These are phyloP conservation scores for Globisporangium recalcitrans DNA, from an alignment of 352 stramenopile genomes.

Conservation along the genomic window DNA sequence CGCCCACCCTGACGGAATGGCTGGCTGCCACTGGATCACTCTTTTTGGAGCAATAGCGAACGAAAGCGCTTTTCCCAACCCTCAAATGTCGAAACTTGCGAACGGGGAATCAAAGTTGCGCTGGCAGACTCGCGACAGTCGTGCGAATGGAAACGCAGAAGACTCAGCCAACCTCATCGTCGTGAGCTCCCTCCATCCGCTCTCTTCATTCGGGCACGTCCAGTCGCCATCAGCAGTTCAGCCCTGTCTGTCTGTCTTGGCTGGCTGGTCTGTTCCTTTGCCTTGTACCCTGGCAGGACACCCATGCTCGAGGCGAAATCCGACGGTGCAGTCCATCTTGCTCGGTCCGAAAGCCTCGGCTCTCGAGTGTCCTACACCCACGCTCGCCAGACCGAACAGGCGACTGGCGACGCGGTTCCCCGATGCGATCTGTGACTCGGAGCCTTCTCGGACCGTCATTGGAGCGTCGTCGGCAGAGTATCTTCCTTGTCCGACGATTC, in stretches of 20 bases:
- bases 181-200: neutral
- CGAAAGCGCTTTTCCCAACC: neutral
- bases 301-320: neutral
- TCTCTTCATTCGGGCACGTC: neutral
- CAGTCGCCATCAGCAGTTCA: neutral
- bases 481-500: neutral
- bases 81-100: neutral
- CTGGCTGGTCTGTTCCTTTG: neutral
- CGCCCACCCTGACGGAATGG: too few relatives aligned
- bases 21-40: neutral
- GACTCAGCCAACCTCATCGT: neutral
- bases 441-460: neutral
- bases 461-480: neutral
- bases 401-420: neutral
- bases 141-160: neutral
- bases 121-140: neutral
- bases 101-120: neutral
- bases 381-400: neutral
- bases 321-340: neutral
- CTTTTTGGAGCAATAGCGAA: neutral
- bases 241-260: neutral
- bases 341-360: too few relatives aligned
- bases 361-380: too few relatives aligned
- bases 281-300: neutral
- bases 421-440: neutral